Evolutionary conservation across 192 early-diverging fungal genomes (phyloP), one percentile per base, ranked within the genome.

Genomic region (Backusella westeae): DNA sequence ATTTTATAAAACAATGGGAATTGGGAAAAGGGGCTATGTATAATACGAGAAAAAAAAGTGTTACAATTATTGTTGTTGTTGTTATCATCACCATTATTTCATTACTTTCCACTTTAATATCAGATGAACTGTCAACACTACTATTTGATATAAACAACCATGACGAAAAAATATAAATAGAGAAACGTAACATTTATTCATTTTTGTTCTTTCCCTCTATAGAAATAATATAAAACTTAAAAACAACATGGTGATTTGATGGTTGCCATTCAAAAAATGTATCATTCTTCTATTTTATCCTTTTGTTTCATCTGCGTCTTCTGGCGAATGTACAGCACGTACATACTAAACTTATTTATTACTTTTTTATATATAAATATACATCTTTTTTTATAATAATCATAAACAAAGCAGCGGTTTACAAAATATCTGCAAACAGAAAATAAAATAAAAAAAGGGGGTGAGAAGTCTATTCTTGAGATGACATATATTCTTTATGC

Each of bases 211-310:
- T 44, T 44, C 53, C 6, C n/a, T 9, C n/a, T 56, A 56, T 56
- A 56, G 53, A 56, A 21, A 56, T 21, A 56, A 23, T 21, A 44
- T 44, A 44, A 56, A 56, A 56, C 21, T 21, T 56, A 21, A 10
- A 56, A 56, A 56, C 21, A 44, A 69, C 38, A 36, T 69, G n/a
- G 21, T 69, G 36, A 36, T 69, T n/a, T 69, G 36, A 69, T 69
- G 6, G 34, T 67, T 21, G 21, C 34, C 67, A 69, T 35, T 36
- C 21, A 69, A 67, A 69, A 69, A 69, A 69, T 69, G 67, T 17
- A 69, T 69, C 67, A 69, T 69, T 69, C 67, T 69, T 69, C 67
- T 69, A n/a, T 36, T 44, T 44, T 69, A n/a, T 69, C 35, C 67
- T 36, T 56, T 69, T 36, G 67, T 69, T 69, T 69, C 67, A 69